Evolutionary conservation across 2,329 filamentous ascomycete genomes (phyloP).

Genomic region (Penicillium janthinellum): DNA sequence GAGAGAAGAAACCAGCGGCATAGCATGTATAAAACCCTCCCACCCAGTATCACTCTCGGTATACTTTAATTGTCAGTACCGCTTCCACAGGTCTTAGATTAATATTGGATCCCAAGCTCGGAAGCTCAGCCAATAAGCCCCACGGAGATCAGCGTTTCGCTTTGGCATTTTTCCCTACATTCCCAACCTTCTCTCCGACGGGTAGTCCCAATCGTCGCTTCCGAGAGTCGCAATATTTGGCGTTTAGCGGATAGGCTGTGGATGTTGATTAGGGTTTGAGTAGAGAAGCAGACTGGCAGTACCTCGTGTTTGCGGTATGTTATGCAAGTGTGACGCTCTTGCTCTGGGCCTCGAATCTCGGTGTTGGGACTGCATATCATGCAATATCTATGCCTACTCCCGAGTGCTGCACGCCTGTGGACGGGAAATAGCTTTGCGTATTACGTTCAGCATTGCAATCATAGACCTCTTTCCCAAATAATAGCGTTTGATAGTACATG

Average conservation of each 20-base stretch:
- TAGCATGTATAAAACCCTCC: neutral
- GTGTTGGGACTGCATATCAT: neutral
- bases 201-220: neutral
- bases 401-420: neutral
- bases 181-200: slow-evolving; percentile 2
- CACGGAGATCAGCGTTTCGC: neutral
- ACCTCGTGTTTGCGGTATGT: neutral
- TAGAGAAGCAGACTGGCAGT: neutral
- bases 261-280: neutral
- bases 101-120: neutral
- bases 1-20: no score
- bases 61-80: neutral
- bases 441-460: no score
- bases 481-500: no score
- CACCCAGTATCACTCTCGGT: neutral
- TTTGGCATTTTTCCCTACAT: slow-evolving; percentile 6
- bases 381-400: neutral
- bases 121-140: slow-evolving; percentile 1
- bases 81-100: neutral
- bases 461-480: no score
- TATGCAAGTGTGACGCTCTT: neutral
- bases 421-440: neutral
- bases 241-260: no score
- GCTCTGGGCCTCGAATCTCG: neutral
- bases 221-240: neutral